Evolutionary conservation across 495 filamentous ascomycete genomes (phyloP), one percentile per base, ranked within the genome.

Genomic region (Daldinia bambusicola): DNA sequence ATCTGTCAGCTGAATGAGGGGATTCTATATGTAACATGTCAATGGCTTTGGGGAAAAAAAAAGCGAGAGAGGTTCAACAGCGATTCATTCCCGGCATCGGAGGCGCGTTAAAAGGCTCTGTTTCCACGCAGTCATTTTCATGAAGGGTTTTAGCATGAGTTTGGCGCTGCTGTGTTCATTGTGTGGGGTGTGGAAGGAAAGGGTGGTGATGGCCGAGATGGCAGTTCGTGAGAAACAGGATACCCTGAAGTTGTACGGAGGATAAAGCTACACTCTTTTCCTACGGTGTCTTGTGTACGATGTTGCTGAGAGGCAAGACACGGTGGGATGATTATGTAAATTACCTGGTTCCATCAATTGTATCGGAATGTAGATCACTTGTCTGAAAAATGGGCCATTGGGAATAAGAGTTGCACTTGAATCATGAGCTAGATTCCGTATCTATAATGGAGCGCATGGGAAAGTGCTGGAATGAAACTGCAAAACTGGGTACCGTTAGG

Each of bases 141-240:
- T 13, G 56, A 72, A 72, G 56, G 60, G 64, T 53, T 53, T 68
- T 40, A 68, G 65, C 70, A 72, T 68, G 56, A 56, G 34, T 72
- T 61, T 57, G 64, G 69, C 63, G 69, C 64, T 61, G 61, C 34
- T 52, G 20, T 9, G 50, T 26, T 61, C 57, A 61, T 68, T 38
- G 31, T 51, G 38, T 20, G 55, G 32, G 56, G 22, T 10, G 55
- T 12, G 22, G 48, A 43, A 57, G 52, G 45, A 63, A 48, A 16
- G n/a, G 41, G 50, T 1, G 26, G 50, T n/a, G 58, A 60, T 37
- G 6, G 22, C 38, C 50, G 37, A 65, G 61, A 61, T 56, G 10
- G 51, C 60, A 56, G 61, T 41, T 26, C 36, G 40, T 20, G 18
- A 61, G 48, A 56, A 65, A 67, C 41, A 56, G 43, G 64, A 72